Evolutionary conservation across 306 rosid species (phyloP).

Genomic region (Fragaria vesca): DNA sequence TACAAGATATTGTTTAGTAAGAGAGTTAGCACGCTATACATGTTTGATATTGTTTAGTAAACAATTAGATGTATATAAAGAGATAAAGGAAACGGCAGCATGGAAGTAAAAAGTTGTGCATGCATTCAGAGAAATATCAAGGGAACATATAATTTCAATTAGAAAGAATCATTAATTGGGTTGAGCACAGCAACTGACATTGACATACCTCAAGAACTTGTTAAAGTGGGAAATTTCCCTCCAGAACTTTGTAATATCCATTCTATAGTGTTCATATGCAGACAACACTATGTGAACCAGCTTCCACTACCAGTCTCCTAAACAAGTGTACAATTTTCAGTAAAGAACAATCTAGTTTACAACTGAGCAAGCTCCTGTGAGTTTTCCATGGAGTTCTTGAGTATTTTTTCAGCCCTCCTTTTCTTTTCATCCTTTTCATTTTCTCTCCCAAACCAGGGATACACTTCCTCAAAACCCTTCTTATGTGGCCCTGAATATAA

Average conservation of each 20-base stretch:
- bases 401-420: slow-evolving; percentile 73
- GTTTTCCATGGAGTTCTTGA: slow-evolving; percentile 72
- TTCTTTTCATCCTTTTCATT: slow-evolving; percentile 72
- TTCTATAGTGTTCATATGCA: slow-evolving; percentile 49
- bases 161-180: slow-evolving; percentile 52
- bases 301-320: slow-evolving; percentile 59
- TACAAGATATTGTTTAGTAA: too few relatives aligned
- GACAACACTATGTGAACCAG: slow-evolving; percentile 53
- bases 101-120: background rate
- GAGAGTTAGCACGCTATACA: background rate
- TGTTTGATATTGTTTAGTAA: background rate
- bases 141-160: slow-evolving; percentile 29
- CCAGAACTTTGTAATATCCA: slow-evolving; percentile 53
- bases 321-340: slow-evolving; percentile 65
- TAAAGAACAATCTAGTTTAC: slow-evolving; percentile 57
- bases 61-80: background rate
- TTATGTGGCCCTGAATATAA: slow-evolving; percentile 39
- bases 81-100: background rate
- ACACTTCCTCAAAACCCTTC: slow-evolving; percentile 40
- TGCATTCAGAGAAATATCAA: slow-evolving; percentile 19
- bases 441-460: slow-evolving; percentile 52
- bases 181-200: slow-evolving; percentile 47
- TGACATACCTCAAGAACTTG: slow-evolving; percentile 69
- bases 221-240: slow-evolving; percentile 45
- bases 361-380: slow-evolving; percentile 66